These are phyloP conservation scores for Erythrobasidium hasegawianum DNA, from an alignment of 1,284 basidiomycete genomes.

Conservation along the genomic window DNA sequence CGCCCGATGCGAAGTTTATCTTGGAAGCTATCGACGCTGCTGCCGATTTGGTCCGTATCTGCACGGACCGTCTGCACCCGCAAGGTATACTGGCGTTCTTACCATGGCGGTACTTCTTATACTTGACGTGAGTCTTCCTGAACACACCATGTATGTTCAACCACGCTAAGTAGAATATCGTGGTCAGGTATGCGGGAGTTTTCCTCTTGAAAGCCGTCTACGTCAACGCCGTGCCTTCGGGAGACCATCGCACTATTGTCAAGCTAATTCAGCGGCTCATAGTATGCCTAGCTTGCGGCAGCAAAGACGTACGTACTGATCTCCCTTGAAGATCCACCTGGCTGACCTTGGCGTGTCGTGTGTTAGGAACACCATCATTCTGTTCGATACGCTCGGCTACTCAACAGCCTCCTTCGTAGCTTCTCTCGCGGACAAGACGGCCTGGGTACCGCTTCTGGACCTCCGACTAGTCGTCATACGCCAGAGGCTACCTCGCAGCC, in stretches of 20 bases:
- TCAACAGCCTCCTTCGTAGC: slow-evolving; percentile 43
- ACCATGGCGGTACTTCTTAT: slow-evolving; percentile 37
- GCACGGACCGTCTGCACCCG: slow-evolving; percentile 41
- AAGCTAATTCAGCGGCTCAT: slow-evolving; percentile 43
- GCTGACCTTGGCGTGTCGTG: no score
- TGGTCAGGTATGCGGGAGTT: slow-evolving; percentile 38
- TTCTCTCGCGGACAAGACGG: slow-evolving; percentile 41
- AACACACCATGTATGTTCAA: no score
- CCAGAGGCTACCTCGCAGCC: background rate
- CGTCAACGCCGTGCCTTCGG: slow-evolving; percentile 41
- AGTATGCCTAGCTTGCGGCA: slow-evolving; percentile 38
- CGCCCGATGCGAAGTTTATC: slow-evolving; percentile 44
- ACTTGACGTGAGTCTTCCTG: slow-evolving; percentile 20
- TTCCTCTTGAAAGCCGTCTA: slow-evolving; percentile 43
- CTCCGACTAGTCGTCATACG: background rate
- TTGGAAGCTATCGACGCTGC: slow-evolving; percentile 45
- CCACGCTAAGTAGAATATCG: no score
- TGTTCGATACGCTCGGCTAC: slow-evolving; percentile 42
- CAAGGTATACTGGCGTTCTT: slow-evolving; percentile 41
- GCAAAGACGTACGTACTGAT: slow-evolving; percentile 24
- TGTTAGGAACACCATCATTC: slow-evolving; percentile 40
- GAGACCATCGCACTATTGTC: slow-evolving; percentile 40
- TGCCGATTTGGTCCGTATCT: slow-evolving; percentile 41
- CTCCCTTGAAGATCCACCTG: no score
- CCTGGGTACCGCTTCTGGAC: background rate